Conservation (phyloP, 2,329 filamentous ascomycete genomes). For the Phoma sp. region DNA sequence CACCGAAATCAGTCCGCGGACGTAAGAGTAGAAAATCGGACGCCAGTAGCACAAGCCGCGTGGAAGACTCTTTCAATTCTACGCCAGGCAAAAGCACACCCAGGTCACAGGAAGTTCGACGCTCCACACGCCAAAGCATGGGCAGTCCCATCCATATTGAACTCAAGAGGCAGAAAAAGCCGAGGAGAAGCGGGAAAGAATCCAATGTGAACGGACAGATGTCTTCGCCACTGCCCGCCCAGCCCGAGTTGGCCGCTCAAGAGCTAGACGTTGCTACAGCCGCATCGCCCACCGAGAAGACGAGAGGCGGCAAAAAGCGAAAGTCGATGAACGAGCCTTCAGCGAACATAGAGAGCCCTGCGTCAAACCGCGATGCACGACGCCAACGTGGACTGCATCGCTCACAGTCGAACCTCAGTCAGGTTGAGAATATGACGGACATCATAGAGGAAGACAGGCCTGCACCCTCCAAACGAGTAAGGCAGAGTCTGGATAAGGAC, state of each 20-base stretch:
- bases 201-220: conserved; percentile 23
- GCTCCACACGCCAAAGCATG: conserved; percentile 37
- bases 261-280: background rate
- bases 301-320: conserved; percentile 24
- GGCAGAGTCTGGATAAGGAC: conserved; percentile 31
- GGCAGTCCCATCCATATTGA: conserved; percentile 25
- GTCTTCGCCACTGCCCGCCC: conserved; percentile 49
- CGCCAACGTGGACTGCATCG: conserved; percentile 34
- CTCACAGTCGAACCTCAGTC: conserved; percentile 38
- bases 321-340: conserved; percentile 23
- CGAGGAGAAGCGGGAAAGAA: conserved; percentile 23
- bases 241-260: background rate
- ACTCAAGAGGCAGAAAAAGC: conserved; percentile 34
- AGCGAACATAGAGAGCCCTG: conserved; percentile 1
- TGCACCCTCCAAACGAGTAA: conserved; percentile 35
- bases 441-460: conserved; percentile 35
- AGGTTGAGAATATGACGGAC: conserved; percentile 34
- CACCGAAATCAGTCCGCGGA: conserved; percentile 12
- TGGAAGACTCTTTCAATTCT: conserved; percentile 47
- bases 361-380: conserved; percentile 21
- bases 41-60: conserved; percentile 37
- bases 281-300: conserved; percentile 5
- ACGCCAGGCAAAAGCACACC: conserved; percentile 26
- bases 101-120: conserved; percentile 26
- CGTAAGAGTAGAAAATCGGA: conserved; percentile 16